Conservation (phyloP, 306 rosid species). For the Rubus idaeus region DNA sequence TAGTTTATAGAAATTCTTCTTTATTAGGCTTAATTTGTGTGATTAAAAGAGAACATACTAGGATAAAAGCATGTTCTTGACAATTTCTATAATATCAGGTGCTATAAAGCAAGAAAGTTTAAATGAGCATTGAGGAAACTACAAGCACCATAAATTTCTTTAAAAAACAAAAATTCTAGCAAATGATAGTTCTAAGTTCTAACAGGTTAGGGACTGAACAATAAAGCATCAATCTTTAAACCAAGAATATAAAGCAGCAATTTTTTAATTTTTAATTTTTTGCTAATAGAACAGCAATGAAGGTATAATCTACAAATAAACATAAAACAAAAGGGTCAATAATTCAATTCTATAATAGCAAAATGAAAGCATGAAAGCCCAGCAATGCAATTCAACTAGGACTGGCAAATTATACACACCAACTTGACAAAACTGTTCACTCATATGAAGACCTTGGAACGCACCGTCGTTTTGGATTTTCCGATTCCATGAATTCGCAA, state of each 20-base stretch:
- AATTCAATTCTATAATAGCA: not conserved
- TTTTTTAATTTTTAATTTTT: too few relatives aligned
- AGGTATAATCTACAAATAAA: not conserved
- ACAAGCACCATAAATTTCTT: not conserved
- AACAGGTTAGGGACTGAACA: not conserved
- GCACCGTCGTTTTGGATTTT: not conserved
- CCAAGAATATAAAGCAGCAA: conserved; percentile 1
- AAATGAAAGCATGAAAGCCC: not conserved
- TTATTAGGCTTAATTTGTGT: conserved; percentile 24
- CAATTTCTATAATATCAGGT: not conserved
- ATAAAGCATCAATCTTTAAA: not conserved
- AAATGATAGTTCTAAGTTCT: not conserved
- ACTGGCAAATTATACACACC: too few relatives aligned
- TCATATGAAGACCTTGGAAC: not conserved
- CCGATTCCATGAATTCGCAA: not conserved
- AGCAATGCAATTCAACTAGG: too few relatives aligned
- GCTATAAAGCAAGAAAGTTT: not conserved
- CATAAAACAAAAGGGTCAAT: not conserved
- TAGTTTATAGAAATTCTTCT: conserved; percentile 43
- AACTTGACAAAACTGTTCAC: not conserved
- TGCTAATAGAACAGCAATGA: not conserved
- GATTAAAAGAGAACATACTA: conserved; percentile 33
- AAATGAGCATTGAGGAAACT: not conserved
- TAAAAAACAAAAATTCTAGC: not conserved
- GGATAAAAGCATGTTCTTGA: not conserved